A percentile compares a stretch with the other conserved stretches of the same genome.
These are phyloP conservation scores for Pseudogymnoascus sp. DNA, from an alignment of 2,329 filamentous ascomycete genomes.

Conservation along the genomic window DNA sequence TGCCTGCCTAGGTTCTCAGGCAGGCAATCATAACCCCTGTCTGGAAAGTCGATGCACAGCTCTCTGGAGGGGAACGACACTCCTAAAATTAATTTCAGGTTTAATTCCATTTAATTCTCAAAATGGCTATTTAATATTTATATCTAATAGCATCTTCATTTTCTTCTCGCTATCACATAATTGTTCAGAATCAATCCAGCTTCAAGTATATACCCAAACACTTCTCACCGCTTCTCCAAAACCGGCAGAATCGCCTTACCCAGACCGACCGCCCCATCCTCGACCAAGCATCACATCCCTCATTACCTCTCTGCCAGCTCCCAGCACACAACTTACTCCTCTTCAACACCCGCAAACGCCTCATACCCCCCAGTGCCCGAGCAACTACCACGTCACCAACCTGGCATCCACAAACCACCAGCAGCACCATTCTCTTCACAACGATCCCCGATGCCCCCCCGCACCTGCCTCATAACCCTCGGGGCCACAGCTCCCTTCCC, in stretches of 20 bases:
- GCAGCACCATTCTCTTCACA: no score
- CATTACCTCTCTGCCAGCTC: background rate
- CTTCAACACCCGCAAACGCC: background rate
- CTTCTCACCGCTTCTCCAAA: conserved; percentile 8
- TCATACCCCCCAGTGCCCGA: background rate
- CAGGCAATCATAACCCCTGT: background rate
- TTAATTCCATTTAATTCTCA: background rate
- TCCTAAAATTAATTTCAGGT: background rate
- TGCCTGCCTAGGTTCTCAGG: background rate
- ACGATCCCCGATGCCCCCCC: background rate
- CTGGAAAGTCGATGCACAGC: background rate
- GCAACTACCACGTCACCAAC: background rate
- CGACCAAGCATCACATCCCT: conserved; percentile 10
- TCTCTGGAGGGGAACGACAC: background rate
- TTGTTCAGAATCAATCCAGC: background rate
- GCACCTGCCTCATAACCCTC: conserved; percentile 72
- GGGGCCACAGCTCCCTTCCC: conserved; percentile 84
- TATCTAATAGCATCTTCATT: background rate
- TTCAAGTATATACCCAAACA: background rate
- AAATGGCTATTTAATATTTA: background rate
- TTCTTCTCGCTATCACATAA: background rate
- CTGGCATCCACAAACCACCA: conserved; percentile 26
- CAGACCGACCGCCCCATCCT: conserved; percentile 2
- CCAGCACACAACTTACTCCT: background rate
- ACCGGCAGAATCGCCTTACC: background rate